Evolutionary conservation across 805 yeast species (phyloP).

Genomic region (Candida railenensis): DNA sequence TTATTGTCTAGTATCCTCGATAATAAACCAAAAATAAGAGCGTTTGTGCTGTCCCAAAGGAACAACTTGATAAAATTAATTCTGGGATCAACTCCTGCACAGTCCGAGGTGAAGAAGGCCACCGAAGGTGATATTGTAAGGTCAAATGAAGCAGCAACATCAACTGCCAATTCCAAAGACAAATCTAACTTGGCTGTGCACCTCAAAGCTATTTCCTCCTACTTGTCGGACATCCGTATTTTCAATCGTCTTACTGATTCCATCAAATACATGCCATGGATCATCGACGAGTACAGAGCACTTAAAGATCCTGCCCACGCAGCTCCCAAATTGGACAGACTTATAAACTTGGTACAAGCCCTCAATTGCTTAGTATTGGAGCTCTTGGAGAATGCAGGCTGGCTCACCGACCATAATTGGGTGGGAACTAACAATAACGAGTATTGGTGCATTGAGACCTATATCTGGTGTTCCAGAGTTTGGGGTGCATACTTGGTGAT

Average conservation of each 20-base stretch:
- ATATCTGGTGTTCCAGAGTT: slow-evolving; percentile 44
- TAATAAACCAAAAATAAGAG: slow-evolving; percentile 33
- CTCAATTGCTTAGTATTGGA: slow-evolving; percentile 41
- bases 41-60: slow-evolving; percentile 26
- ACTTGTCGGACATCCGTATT: slow-evolving; percentile 40
- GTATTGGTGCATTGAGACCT: slow-evolving; percentile 43
- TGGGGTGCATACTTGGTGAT: slow-evolving; percentile 42
- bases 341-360: slow-evolving; percentile 37
- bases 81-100: neutral
- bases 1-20: slow-evolving; percentile 34
- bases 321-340: slow-evolving; percentile 27
- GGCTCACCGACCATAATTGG: slow-evolving; percentile 48
- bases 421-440: slow-evolving; percentile 39
- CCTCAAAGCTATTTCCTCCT: slow-evolving; percentile 33
- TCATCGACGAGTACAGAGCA: slow-evolving; percentile 36
- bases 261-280: slow-evolving; percentile 45
- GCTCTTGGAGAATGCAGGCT: slow-evolving; percentile 42
- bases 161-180: slow-evolving; percentile 9
- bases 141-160: slow-evolving; percentile 6
- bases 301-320: slow-evolving; percentile 22
- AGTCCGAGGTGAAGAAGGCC: neutral
- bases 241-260: slow-evolving; percentile 42
- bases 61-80: slow-evolving; percentile 19
- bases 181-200: slow-evolving; percentile 29
- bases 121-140: neutral